Evolutionary conservation across 2,329 filamentous ascomycete genomes (phyloP).

Genomic region (Cercospora zeina): DNA sequence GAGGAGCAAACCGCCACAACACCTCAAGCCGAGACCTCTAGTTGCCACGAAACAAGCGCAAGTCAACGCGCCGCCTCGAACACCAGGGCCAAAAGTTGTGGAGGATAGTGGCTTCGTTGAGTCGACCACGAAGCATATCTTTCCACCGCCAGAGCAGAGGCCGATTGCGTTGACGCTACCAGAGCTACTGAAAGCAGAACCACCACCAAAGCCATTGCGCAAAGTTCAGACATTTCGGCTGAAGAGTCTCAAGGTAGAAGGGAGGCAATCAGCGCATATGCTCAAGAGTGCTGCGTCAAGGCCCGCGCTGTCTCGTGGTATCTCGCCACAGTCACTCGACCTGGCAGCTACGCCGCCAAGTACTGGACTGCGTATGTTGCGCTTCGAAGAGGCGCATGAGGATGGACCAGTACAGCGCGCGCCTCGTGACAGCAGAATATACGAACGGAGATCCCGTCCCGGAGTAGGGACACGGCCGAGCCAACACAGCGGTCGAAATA

Average conservation of each 20-base stretch:
- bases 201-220: slow-evolving; percentile 19
- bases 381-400: background rate
- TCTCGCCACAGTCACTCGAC: background rate
- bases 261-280: background rate
- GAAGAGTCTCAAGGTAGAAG: background rate
- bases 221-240: slow-evolving; percentile 21
- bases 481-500: background rate
- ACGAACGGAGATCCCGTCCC: background rate
- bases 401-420: background rate
- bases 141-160: slow-evolving; percentile 7
- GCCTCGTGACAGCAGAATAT: background rate
- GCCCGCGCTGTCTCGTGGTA: background rate
- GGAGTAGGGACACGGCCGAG: background rate
- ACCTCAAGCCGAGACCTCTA: slow-evolving; percentile 27
- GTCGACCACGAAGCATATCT: slow-evolving; percentile 20
- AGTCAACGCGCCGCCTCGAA: background rate
- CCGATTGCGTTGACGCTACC: slow-evolving; percentile 20
- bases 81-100: slow-evolving; percentile 33
- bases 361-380: slow-evolving; percentile 12
- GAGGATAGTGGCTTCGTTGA: slow-evolving; percentile 31
- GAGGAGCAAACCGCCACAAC: slow-evolving; percentile 34
- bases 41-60: background rate
- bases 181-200: slow-evolving; percentile 17
- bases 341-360: background rate
- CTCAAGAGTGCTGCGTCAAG: slow-evolving; percentile 4